Evolutionary conservation across 2,329 filamentous ascomycete species (phyloP), one percentile per base, ranked within the genome.

Genomic region (Microthyrium microscopicum): DNA sequence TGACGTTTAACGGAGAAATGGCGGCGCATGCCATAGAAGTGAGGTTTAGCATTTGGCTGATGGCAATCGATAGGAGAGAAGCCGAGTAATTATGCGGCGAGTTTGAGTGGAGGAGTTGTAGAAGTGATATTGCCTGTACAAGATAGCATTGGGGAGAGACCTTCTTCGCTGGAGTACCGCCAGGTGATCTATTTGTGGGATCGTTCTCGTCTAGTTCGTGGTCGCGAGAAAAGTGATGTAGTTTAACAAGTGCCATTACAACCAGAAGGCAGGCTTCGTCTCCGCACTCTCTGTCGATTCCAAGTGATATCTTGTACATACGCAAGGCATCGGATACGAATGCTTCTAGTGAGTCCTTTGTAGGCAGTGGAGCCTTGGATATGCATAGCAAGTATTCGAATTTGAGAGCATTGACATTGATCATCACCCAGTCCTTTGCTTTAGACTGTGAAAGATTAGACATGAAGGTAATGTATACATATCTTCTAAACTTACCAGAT

Each of bases 231-330:
- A n/a, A n/a, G n/a, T n/a, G n/a, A n/a, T n/a, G n/a, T 7, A 36
- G 16, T 20, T 33, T 36, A 13, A 36, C n/a, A 13, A 36, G 15
- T 16, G 20, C 20, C 29, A 31, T 31, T 20, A 37, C 26, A 13
- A 30, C 31, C 11, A 37, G 35, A 33, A 37, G 22, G 15, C 20
- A 26, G 13, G 35, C 35, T 21, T 37, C 35, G 18, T 31, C 33
- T 12, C 33, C 25, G 7, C 25, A 26, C 8, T 26, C 24, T 3
- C 19, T 26, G 8, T 26, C 18, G 2, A 28, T 18, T 8, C 25
- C 20, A 20, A 13, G 12, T 13, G 26, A 20, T n/a, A 20, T 6
- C 16, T 21, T 28, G 16, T 36, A 36, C 4, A 36, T 21, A 12
- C 20, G 20, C 16, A 36, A 22, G 21, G 13, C 18, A 6, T 26